Evolutionary conservation across 2,329 filamentous ascomycete genomes (phyloP).

Genomic region (Ophiostoma ulmi): DNA sequence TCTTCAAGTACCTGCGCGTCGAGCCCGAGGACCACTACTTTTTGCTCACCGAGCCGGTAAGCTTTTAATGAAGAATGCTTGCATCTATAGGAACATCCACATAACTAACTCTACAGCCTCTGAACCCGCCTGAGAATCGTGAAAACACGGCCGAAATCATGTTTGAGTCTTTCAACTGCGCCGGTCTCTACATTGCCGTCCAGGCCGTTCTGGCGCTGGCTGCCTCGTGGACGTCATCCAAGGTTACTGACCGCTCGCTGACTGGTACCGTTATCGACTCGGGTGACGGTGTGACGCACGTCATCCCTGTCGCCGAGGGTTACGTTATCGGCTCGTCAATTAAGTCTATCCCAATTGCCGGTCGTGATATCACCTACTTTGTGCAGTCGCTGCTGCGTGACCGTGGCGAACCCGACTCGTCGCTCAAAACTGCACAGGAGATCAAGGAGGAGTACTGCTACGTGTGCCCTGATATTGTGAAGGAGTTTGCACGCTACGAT

Average conservation of each 20-base stretch:
- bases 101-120: conserved; percentile 55
- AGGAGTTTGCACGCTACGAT: conserved; percentile 94
- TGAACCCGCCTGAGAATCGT: conserved; percentile 97
- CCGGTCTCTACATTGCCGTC: conserved; percentile 96
- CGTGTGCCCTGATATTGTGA: conserved; percentile 96
- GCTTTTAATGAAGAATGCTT: conserved; percentile 30
- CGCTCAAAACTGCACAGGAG: conserved; percentile 92
- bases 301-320: conserved; percentile 96
- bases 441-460: conserved; percentile 99
- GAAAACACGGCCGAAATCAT: conserved; percentile 99
- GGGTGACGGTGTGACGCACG: conserved; percentile 96
- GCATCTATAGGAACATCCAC: too few species aligned
- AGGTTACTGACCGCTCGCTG: conserved; percentile 90
- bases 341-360: conserved; percentile 97
- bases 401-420: conserved; percentile 92
- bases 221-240: conserved; percentile 97
- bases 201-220: conserved; percentile 95
- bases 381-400: conserved; percentile 94
- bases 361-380: conserved; percentile 97
- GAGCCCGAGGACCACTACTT: conserved; percentile 99
- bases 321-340: conserved; percentile 99
- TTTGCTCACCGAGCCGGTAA: conserved; percentile 90
- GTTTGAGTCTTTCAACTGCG: conserved; percentile 99
- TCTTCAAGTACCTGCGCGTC: conserved; percentile 98
- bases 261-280: conserved; percentile 98